Evolutionary conservation across 352 stramenopile genomes (phyloP).

Genomic region (Globisporangium cylindrosporum): DNA sequence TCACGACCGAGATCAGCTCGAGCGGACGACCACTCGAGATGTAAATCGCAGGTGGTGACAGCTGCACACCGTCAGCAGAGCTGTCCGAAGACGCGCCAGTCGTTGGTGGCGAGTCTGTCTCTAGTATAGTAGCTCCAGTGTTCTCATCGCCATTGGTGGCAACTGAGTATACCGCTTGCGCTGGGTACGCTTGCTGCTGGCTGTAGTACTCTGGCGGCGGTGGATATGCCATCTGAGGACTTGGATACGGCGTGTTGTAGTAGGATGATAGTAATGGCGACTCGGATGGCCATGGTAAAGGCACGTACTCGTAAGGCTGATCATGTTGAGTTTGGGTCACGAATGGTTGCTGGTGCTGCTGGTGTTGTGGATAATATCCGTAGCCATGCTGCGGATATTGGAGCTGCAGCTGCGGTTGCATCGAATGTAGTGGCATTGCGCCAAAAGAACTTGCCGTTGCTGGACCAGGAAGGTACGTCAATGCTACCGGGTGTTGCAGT

Average conservation of each 20-base stretch:
- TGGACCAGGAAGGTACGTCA: background rate
- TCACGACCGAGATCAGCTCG: slow-evolving; percentile 46
- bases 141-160: background rate
- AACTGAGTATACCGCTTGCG: background rate
- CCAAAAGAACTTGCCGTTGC: background rate
- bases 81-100: slow-evolving; percentile 3
- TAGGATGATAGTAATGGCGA: background rate
- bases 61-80: slow-evolving; percentile 4
- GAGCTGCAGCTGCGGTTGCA: slow-evolving; percentile 4
- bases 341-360: slow-evolving; percentile 24
- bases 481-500: background rate
- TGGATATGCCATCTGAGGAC: background rate
- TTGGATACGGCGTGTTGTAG: slow-evolving; percentile 6
- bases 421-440: background rate
- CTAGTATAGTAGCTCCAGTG: background rate
- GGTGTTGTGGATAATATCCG: slow-evolving; percentile 23
- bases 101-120: slow-evolving; percentile 10
- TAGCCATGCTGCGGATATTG: slow-evolving; percentile 20
- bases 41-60: slow-evolving; percentile 28
- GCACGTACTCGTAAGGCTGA: background rate
- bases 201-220: slow-evolving; percentile 9
- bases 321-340: slow-evolving; percentile 3
- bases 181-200: slow-evolving; percentile 1
- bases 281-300: background rate
- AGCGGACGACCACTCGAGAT: slow-evolving; percentile 50